Evolutionary conservation across 495 filamentous ascomycete species (phyloP).

Genomic region (Neurospora sp.): DNA sequence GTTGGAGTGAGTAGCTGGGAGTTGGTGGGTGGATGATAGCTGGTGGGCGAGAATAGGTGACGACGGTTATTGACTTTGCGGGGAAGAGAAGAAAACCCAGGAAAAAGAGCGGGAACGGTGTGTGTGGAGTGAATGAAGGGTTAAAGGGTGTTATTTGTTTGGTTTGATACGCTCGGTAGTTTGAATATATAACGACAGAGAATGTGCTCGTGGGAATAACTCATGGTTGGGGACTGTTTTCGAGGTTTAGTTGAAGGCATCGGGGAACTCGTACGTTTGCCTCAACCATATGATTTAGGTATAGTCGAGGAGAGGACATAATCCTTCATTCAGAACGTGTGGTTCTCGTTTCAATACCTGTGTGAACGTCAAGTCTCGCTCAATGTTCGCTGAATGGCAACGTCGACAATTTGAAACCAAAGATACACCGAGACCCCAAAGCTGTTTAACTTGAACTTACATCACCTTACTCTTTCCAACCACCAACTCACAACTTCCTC

Average conservation of each 20-base stretch:
- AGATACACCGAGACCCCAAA: constrained; percentile 3
- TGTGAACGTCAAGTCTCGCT: not conserved
- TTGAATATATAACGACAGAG: not conserved
- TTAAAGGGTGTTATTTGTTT: not conserved
- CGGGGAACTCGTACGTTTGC: not conserved
- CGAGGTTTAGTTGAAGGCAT: not conserved
- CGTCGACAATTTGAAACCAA: not conserved
- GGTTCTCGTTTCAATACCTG: not conserved
- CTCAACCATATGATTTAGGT: not conserved
- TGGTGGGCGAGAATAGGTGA: not conserved
- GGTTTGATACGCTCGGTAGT: not conserved
- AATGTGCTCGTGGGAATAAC: not conserved
- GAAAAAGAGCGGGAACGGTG: not conserved
- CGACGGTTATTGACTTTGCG: not conserved
- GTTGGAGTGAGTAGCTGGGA: not conserved
- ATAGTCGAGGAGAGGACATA: not conserved
- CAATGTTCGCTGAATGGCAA: not conserved
- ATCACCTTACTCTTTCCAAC: constrained; percentile 18
- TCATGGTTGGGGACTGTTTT: not conserved
- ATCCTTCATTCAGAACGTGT: not conserved
- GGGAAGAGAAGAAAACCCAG: not conserved
- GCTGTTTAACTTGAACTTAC: not conserved
- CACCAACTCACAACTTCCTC: constrained; percentile 24
- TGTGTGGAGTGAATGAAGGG: not conserved
- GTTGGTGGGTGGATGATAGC: not conserved